Evolutionary conservation across 2,329 filamentous ascomycete species (phyloP), one percentile per base, ranked within the genome.

Genomic region (Simplicillium sp.): DNA sequence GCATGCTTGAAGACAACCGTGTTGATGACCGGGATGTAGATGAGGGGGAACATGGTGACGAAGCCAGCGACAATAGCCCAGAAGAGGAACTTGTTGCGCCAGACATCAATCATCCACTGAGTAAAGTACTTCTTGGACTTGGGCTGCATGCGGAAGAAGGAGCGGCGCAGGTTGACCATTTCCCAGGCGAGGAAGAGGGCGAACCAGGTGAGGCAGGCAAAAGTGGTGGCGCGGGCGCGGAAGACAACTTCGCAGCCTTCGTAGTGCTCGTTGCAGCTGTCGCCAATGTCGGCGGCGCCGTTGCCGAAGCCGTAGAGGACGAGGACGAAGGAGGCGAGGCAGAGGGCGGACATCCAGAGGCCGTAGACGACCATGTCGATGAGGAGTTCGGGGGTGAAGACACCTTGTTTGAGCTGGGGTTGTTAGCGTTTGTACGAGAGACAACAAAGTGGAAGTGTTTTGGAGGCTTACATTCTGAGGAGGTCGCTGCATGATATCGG

Each of bases 161-260:
- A 80, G 38, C 79, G 73, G 18, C 82, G 76, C 64, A 83, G 71
- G 47, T 83, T 70, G 44, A 85, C 67, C 72, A 85, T 82, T 53
- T 87, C 81, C 83, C 82, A 87, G 0, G 82, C 83, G 9, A 85
- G 70, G 64, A 87, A 84, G 17, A 86, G 70, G 0, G 81, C 80
- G 43, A 80, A 82, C 82, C 82, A 87, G 2, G 82, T 86, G 41
- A 87, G 64, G 47, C 75, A 82, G 14, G 80, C 80, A 54, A 87
- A 87, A 6, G 77, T 82, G 1, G 82, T 84, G 0, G 80, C 80
- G 7, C 83, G 78, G 1, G 82, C 82, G 13, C 78, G 76, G 68
- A 80, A 84, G 5, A 83, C 76, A 0, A 71, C 68, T 33, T 74
- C 68, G 54, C 80, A 84, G 0, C 61, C 50, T 11, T 59, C 66